These are phyloP conservation scores for Backusella sp. DNA, from an alignment of 192 early-diverging fungal genomes.

Conservation along the genomic window DNA sequence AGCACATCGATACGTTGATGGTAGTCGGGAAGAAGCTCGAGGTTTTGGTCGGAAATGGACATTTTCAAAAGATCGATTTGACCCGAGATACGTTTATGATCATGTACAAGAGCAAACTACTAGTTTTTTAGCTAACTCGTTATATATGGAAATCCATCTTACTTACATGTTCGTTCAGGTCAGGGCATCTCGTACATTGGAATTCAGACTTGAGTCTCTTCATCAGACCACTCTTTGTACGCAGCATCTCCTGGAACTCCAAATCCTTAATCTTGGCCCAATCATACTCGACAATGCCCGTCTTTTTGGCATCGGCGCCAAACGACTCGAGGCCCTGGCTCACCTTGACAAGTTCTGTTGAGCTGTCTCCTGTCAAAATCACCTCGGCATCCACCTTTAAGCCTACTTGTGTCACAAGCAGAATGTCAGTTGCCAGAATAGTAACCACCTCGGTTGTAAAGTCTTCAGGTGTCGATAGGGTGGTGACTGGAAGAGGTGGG, in stretches of 20 bases:
- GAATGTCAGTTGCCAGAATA: conserved; percentile 52
- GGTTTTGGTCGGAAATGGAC: conserved; percentile 87
- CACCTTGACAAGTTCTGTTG: conserved; percentile 26
- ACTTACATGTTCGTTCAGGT: conserved; percentile 73
- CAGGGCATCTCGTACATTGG: conserved; percentile 75
- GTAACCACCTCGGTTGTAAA: conserved; percentile 37
- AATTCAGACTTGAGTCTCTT: conserved; percentile 45
- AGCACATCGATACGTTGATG: conserved; percentile 85
- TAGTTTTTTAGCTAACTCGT: no score
- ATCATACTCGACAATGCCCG: conserved; percentile 65
- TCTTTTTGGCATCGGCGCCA: conserved; percentile 25
- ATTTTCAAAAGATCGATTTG: conserved; percentile 74
- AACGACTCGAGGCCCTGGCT: conserved; percentile 37
- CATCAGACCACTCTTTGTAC: conserved; percentile 58
- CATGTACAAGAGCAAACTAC: conserved; percentile 52
- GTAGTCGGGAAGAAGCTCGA: conserved; percentile 93
- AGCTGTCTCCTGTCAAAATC: conserved; percentile 34
- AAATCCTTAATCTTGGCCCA: conserved; percentile 85
- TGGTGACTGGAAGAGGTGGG: conserved; percentile 58
- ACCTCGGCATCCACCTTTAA: conserved; percentile 46
- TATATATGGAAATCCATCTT: no score
- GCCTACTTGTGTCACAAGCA: conserved; percentile 52
- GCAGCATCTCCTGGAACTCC: conserved; percentile 78
- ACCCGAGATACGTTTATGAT: conserved; percentile 58
- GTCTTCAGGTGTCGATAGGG: conserved; percentile 41